Conservation (phyloP, 1,284 basidiomycete species). For the Austroboletus novae-zelandiae region DNA sequence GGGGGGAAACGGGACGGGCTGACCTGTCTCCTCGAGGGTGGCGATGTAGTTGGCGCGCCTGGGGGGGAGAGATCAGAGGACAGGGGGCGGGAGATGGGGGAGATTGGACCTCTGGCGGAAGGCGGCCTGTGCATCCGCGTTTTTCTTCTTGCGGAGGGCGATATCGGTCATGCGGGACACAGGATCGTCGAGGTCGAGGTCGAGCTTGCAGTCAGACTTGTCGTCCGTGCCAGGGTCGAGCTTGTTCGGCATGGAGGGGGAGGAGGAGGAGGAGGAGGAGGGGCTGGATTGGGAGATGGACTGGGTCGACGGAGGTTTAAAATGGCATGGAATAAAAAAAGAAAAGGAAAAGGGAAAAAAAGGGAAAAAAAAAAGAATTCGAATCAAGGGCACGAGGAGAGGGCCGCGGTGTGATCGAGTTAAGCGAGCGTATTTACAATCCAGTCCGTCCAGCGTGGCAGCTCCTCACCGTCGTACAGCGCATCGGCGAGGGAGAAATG, state of each 20-base stretch:
- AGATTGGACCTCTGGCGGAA: slow-evolving; percentile 39
- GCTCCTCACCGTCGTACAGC: slow-evolving; percentile 2
- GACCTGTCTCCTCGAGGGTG: slow-evolving; percentile 84
- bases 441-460: slow-evolving; percentile 30
- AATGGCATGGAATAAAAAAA: slow-evolving; percentile 60
- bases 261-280: slow-evolving; percentile 22
- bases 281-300: slow-evolving; percentile 15
- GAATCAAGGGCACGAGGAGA: slow-evolving; percentile 64
- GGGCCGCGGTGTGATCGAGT: slow-evolving; percentile 42
- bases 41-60: slow-evolving; percentile 81
- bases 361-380: slow-evolving; percentile 64
- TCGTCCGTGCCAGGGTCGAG: slow-evolving; percentile 35
- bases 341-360: slow-evolving; percentile 45
- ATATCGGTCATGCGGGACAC: slow-evolving; percentile 49
- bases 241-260: slow-evolving; percentile 44
- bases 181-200: slow-evolving; percentile 34
- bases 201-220: slow-evolving; percentile 37
- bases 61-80: slow-evolving; percentile 43
- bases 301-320: slow-evolving; percentile 38
- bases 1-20: slow-evolving; percentile 24
- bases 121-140: slow-evolving; percentile 68
- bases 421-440: slow-evolving; percentile 40
- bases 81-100: background rate
- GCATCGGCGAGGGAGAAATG: background rate
- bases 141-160: slow-evolving; percentile 79